These are phyloP conservation scores for Platanthera zijinensis DNA, from an alignment of 106 monocot genomes.

Conservation along the genomic window DNA sequence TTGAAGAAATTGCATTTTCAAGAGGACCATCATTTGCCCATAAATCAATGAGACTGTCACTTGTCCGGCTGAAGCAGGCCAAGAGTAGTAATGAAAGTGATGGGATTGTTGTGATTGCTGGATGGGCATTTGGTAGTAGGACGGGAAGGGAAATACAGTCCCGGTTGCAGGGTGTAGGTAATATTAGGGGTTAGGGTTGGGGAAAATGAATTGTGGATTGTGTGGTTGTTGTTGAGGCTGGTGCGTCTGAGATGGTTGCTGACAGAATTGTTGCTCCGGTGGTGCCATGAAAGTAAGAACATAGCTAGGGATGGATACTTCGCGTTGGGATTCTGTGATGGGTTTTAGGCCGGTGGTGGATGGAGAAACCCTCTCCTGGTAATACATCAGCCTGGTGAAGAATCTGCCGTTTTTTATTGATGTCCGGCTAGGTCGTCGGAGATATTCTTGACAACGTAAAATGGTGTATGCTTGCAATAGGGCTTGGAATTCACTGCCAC, in stretches of 20 bases:
- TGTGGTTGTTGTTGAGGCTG: conserved; percentile 33
- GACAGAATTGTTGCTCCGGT: conserved; percentile 11
- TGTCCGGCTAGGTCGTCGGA: too few species aligned
- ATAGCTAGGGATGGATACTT: conserved; percentile 5
- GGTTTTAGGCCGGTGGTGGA: background rate
- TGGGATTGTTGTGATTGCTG: conserved; percentile 30
- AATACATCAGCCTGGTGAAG: conserved; percentile 9
- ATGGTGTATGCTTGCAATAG: too few species aligned
- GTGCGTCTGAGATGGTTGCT: conserved; percentile 12
- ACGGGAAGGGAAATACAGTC: conserved; percentile 29
- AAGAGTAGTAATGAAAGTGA: background rate
- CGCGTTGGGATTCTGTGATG: conserved; percentile 13
- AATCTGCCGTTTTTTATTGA: background rate
- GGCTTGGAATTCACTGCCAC: too few species aligned
- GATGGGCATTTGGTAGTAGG: conserved; percentile 42
- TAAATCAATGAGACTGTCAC: too few species aligned
- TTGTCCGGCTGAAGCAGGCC: too few species aligned
- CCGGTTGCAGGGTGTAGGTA: conserved; percentile 40
- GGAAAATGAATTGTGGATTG: conserved; percentile 17
- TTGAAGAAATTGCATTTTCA: too few species aligned
- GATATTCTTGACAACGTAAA: too few species aligned
- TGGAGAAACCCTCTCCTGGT: conserved; percentile 4
- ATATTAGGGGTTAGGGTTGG: conserved; percentile 31
- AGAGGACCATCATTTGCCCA: too few species aligned
- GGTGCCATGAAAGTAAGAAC: conserved; percentile 1